Percentiles rank a stretch among this genome's conserved stretches.
Evolutionary conservation across 495 filamentous ascomycete genomes (phyloP).

Genomic region (Physcia stellaris): DNA sequence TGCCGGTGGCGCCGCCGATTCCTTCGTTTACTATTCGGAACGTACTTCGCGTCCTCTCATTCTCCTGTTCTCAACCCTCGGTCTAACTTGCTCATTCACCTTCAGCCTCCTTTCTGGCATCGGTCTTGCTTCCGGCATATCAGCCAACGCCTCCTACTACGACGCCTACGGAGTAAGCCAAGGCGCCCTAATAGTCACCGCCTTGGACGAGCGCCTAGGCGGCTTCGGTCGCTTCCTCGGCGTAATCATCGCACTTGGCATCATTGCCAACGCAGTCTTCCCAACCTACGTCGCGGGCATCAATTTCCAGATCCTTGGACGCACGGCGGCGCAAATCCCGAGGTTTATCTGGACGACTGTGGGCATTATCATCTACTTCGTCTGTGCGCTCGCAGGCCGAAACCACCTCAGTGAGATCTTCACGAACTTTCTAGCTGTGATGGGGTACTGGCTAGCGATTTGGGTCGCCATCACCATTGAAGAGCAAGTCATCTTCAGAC

Average conservation of each 20-base stretch:
- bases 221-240: constrained; percentile 61
- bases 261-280: constrained; percentile 57
- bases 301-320: constrained; percentile 52
- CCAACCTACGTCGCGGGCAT: constrained; percentile 59
- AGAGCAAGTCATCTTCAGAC: constrained; percentile 51
- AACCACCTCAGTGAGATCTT: constrained; percentile 50
- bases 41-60: too few relatives aligned
- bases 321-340: constrained; percentile 40
- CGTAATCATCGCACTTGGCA: constrained; percentile 54
- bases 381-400: constrained; percentile 51
- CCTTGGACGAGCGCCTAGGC: constrained; percentile 37
- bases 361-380: constrained; percentile 43
- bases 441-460: constrained; percentile 61
- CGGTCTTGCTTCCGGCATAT: constrained; percentile 52
- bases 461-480: constrained; percentile 51
- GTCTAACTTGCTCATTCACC: constrained; percentile 42
- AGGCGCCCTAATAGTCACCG: constrained; percentile 52
- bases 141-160: constrained; percentile 35
- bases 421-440: constrained; percentile 56
- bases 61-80: constrained; percentile 20
- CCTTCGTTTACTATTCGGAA: constrained; percentile 58
- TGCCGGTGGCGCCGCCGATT: constrained; percentile 44
- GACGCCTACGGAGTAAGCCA: constrained; percentile 39
- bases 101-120: constrained; percentile 53
- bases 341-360: constrained; percentile 51